Evolutionary conservation across 345 rosid species (phyloP), one percentile per base, ranked within the genome.

Genomic region (Boechera stricta): DNA sequence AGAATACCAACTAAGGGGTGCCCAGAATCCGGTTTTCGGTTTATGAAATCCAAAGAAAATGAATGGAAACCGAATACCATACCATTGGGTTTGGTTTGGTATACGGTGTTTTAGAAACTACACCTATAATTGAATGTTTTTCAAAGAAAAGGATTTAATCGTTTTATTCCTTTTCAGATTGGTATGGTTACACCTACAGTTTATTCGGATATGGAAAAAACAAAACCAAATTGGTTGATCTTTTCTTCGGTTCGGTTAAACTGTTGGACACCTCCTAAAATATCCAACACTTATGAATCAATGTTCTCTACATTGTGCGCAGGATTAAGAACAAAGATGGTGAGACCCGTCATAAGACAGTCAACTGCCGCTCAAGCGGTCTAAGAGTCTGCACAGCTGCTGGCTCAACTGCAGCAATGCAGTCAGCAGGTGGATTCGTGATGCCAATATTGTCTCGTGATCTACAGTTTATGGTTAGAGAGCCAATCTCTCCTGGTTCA

Each of bases 381-480:
- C 83, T 94, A 32, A 87, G 97, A 87, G 85, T 90, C 61, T 94
- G 96, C 47, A 89, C 92, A 41, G 91, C 98, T 12, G 89, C 91
- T 61, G 98, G 98, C 55, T 90, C 97, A 49, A 90, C 98, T 0
- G 96, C 96, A 5, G 97, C 99, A 68, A 94, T 90, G 96, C 88
- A 76, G 26, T 94, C 98, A 13, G 96, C 96, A 9, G 97, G 99
- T 75, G 98, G 98, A 64, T 87, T 84, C 26, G 59, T 76, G 39
- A 88, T 94, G 95, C 93, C 97, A 35, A 85, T 86, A 67, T 69
- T 86, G 64, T 90, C 93, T 41, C 77, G 60, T 56, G 90, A 88
- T 80, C 87, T 90, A 56, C 96, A 92, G 42, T 94, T 86, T 47
- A 87, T 94, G 97, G 96, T 92, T 39, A 90, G 98, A 77, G 97